phyloP scores from a whole-genome alignment of 208 protist genomes.

The Willaertia magna region DNA sequence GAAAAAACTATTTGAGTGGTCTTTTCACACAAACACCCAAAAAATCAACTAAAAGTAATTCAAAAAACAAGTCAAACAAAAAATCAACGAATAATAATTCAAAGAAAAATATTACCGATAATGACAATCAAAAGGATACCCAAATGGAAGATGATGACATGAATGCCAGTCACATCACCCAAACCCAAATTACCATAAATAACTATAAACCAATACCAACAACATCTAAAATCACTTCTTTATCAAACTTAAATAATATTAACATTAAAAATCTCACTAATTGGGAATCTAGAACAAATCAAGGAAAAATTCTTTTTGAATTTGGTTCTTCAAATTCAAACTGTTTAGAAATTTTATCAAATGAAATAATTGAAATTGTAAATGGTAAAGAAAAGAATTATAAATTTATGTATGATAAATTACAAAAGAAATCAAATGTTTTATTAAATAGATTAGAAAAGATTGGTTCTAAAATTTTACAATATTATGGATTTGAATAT shows the following conservation, averaged over 20 bases:
- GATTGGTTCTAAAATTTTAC: background rate
- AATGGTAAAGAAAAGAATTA: background rate
- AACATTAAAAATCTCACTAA: background rate
- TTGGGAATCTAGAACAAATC: background rate
- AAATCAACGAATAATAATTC: no score
- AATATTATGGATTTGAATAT: background rate
- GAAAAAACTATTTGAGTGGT: no score
- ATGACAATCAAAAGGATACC: no score
- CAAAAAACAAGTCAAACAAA: no score
- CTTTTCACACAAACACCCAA: no score
- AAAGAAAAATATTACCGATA: no score
- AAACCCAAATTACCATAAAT: background rate
- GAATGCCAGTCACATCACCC: background rate
- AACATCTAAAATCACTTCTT: background rate
- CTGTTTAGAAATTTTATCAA: background rate
- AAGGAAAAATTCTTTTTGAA: background rate
- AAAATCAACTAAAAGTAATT: no score
- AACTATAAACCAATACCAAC: background rate
- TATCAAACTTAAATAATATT: no score
- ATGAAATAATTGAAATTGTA: background rate
- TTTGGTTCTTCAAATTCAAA: background rate
- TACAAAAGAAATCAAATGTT: background rate
- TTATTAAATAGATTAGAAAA: background rate
- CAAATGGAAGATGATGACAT: background rate
- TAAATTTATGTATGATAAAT: constrained; percentile 8